These are phyloP conservation scores for Phaeosphaeria sp. DNA, from an alignment of 2,329 filamentous ascomycete species.

Conservation along the genomic window DNA sequence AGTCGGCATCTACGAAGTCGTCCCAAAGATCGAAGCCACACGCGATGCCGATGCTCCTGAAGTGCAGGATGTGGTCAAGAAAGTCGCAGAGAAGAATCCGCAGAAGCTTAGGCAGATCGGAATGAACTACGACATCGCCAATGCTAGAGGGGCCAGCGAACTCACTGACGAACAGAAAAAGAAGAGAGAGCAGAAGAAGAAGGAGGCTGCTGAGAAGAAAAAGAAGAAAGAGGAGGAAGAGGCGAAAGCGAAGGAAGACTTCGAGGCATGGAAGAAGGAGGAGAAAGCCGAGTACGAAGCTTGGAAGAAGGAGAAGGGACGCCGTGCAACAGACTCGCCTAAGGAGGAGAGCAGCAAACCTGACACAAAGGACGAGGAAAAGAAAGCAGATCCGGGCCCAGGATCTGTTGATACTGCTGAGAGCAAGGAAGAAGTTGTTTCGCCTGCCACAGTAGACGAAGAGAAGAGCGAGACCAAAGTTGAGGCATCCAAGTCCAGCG, in stretches of 20 bases:
- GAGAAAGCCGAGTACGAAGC: slow-evolving; percentile 30
- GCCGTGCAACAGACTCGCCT: slow-evolving; percentile 8
- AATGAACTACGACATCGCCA: slow-evolving; percentile 72
- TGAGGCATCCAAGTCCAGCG: slow-evolving; percentile 1
- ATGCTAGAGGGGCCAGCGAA: slow-evolving; percentile 65
- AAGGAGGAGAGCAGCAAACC: slow-evolving; percentile 11
- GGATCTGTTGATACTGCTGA: neutral
- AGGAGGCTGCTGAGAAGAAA: slow-evolving; percentile 39
- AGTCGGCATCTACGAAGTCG: slow-evolving; percentile 74
- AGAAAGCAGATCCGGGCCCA: neutral
- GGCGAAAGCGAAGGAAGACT: slow-evolving; percentile 40
- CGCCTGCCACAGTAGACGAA: neutral
- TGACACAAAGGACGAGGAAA: neutral
- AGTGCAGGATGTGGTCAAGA: slow-evolving; percentile 68
- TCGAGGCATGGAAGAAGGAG: slow-evolving; percentile 45
- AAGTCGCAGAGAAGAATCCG: slow-evolving; percentile 47
- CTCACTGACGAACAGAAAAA: slow-evolving; percentile 57
- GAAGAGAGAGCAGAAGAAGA: slow-evolving; percentile 47
- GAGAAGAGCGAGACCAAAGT: neutral
- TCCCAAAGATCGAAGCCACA: slow-evolving; percentile 74
- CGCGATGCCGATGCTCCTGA: slow-evolving; percentile 56
- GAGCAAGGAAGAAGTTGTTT: neutral
- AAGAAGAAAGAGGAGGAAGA: slow-evolving; percentile 34
- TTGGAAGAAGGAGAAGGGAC: slow-evolving; percentile 27
- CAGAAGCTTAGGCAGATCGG: slow-evolving; percentile 68